phyloP scores from a whole-genome alignment of 2,329 filamentous ascomycete species.

The Periconia macrospinosa region DNA sequence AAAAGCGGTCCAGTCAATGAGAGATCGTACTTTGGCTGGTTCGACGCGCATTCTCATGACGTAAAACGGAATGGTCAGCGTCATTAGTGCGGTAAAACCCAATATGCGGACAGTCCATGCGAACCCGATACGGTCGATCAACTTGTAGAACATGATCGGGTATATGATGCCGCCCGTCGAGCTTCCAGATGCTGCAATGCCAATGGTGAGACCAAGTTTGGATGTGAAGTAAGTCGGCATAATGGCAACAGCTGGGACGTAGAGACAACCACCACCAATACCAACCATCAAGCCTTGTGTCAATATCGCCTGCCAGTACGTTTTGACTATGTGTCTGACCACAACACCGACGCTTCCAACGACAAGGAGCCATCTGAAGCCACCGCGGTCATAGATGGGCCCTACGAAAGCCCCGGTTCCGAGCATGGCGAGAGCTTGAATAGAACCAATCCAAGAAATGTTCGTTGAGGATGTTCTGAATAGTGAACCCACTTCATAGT shows the following conservation, averaged over 20 bases:
- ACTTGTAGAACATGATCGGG: conserved; percentile 13
- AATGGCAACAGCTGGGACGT: conserved; percentile 16
- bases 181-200: neutral
- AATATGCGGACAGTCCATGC: conserved; percentile 15
- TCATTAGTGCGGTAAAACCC: conserved; percentile 12
- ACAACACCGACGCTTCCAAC: conserved; percentile 44
- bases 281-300: conserved; percentile 21
- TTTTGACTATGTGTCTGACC: conserved; percentile 45
- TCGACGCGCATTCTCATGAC: neutral
- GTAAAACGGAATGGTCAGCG: neutral
- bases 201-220: neutral
- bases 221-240: conserved; percentile 55
- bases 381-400: conserved; percentile 47
- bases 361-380: conserved; percentile 44
- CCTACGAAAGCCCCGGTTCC: conserved; percentile 26
- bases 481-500: conserved; percentile 27
- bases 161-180: conserved; percentile 14
- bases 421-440: conserved; percentile 35
- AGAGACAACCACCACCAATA: conserved; percentile 19
- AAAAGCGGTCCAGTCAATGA: neutral
- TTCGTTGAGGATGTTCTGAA: conserved; percentile 17
- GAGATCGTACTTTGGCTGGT: neutral
- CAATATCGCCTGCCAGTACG: conserved; percentile 47
- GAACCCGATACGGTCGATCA: conserved; percentile 11
- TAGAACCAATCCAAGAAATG: conserved; percentile 39